A percentile compares a stretch with the other conserved stretches of the same genome.
Evolutionary conservation across 306 rosid species (phyloP).

Genomic region (Castanospermum australe): DNA sequence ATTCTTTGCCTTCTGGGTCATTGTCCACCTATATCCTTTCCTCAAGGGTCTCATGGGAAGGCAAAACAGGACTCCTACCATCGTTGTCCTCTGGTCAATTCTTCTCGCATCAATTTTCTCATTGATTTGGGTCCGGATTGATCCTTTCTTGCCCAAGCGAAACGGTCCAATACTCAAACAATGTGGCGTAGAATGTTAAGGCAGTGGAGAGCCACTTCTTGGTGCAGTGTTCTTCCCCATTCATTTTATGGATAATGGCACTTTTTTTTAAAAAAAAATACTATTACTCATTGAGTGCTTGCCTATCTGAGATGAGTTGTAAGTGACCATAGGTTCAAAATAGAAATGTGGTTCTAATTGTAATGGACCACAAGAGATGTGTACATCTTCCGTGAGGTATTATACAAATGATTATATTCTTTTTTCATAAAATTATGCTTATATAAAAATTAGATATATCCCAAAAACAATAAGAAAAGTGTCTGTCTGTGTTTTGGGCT

Average conservation of each 20-base stretch:
- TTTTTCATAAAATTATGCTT: too few relatives aligned
- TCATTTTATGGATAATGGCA: not conserved
- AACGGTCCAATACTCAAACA: constrained; percentile 26
- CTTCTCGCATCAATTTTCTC: constrained; percentile 6
- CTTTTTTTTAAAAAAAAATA: not conserved
- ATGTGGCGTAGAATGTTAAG: constrained; percentile 24
- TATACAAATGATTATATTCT: too few relatives aligned
- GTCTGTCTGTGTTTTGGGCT: too few relatives aligned
- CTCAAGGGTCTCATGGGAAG: constrained; percentile 21
- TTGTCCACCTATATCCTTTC: constrained; percentile 22
- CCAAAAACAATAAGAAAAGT: too few relatives aligned
- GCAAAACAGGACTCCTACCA: constrained; percentile 21
- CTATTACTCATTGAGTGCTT: not conserved
- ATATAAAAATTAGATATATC: too few relatives aligned
- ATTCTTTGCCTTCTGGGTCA: constrained; percentile 19
- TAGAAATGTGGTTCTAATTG: not conserved
- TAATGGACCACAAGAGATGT: not conserved
- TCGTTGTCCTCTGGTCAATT: constrained; percentile 16
- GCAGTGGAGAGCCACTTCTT: not conserved
- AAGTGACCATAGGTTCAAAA: not conserved
- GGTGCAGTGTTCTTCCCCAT: not conserved
- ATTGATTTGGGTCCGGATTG: constrained; percentile 19
- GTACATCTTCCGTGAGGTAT: not conserved
- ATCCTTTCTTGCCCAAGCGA: constrained; percentile 27
- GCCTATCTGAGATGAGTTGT: not conserved